Conservation (phyloP, 2,329 filamentous ascomycete genomes). For the Phyllosticta citriasiana region DNA sequence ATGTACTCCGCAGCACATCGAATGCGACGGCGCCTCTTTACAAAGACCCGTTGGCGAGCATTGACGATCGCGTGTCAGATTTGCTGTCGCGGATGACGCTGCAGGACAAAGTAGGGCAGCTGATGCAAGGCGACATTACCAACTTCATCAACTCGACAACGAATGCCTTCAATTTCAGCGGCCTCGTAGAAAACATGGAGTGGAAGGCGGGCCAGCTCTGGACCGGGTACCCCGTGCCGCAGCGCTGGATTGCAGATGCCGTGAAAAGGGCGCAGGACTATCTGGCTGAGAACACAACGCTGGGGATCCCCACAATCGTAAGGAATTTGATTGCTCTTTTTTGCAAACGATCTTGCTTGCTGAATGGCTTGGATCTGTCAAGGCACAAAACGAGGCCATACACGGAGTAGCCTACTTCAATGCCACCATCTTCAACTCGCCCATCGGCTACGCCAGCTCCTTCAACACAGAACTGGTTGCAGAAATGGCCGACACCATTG, state of each 20-base stretch:
- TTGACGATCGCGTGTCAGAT: slow-evolving; percentile 57
- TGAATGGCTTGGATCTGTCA: no score
- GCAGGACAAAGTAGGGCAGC: slow-evolving; percentile 61
- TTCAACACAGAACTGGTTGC: slow-evolving; percentile 57
- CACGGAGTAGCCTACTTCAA: slow-evolving; percentile 48
- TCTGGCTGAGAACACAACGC: slow-evolving; percentile 52
- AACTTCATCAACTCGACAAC: slow-evolving; percentile 64
- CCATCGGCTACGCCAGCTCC: slow-evolving; percentile 61
- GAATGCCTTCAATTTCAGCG: slow-evolving; percentile 57
- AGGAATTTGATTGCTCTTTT: background rate
- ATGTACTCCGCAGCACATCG: background rate
- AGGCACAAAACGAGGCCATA: slow-evolving; percentile 57
- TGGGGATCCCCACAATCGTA: slow-evolving; percentile 63
- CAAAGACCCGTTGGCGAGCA: slow-evolving; percentile 51
- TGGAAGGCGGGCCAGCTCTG: slow-evolving; percentile 61
- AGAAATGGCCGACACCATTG: slow-evolving; percentile 58
- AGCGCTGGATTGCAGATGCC: slow-evolving; percentile 49
- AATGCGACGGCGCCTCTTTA: slow-evolving; percentile 38
- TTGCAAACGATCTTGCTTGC: no score
- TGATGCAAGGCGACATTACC: slow-evolving; percentile 53
- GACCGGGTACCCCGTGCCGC: slow-evolving; percentile 54
- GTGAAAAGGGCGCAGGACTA: slow-evolving; percentile 61
- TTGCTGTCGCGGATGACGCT: slow-evolving; percentile 64
- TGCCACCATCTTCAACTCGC: slow-evolving; percentile 70
- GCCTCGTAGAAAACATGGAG: slow-evolving; percentile 56